Evolutionary conservation across 1,139 yeast species (phyloP).

Genomic region (Pichia sp.): DNA sequence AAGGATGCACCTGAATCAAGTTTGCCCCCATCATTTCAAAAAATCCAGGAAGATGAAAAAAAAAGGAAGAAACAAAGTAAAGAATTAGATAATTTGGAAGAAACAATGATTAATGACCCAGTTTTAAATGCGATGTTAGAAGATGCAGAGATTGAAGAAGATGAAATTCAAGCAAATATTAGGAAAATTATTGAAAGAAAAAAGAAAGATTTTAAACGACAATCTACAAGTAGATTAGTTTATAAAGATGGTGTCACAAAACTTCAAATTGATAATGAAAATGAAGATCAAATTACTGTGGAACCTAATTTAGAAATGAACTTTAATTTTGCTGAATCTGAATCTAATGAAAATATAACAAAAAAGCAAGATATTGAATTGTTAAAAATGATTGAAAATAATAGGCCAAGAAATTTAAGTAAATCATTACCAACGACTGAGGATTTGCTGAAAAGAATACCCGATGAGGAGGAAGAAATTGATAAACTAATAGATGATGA

Average conservation of each 20-base stretch:
- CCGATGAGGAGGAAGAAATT: conserved; percentile 56
- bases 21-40: conserved; percentile 78
- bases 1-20: conserved; percentile 37
- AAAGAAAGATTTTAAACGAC: conserved; percentile 27
- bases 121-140: conserved; percentile 36
- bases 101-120: conserved; percentile 33
- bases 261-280: conserved; percentile 19
- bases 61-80: conserved; percentile 32
- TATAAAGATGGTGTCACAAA: conserved; percentile 13
- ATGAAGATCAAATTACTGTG: conserved; percentile 22
- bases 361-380: conserved; percentile 12
- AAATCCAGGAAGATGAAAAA: conserved; percentile 40
- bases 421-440: conserved; percentile 47
- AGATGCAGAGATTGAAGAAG: conserved; percentile 39
- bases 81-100: conserved; percentile 33
- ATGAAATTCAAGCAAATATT: conserved; percentile 40
- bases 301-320: conserved; percentile 3
- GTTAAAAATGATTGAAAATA: conserved; percentile 28
- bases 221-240: conserved; percentile 21
- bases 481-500: conserved; percentile 74
- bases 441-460: conserved; percentile 45
- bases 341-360: conserved; percentile 14
- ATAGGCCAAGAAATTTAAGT: conserved; percentile 51
- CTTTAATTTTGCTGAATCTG: too few species aligned
- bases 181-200: conserved; percentile 39